Evolutionary conservation across 2,329 filamentous ascomycete species (phyloP).

Genomic region (Colletotrichum lupini): DNA sequence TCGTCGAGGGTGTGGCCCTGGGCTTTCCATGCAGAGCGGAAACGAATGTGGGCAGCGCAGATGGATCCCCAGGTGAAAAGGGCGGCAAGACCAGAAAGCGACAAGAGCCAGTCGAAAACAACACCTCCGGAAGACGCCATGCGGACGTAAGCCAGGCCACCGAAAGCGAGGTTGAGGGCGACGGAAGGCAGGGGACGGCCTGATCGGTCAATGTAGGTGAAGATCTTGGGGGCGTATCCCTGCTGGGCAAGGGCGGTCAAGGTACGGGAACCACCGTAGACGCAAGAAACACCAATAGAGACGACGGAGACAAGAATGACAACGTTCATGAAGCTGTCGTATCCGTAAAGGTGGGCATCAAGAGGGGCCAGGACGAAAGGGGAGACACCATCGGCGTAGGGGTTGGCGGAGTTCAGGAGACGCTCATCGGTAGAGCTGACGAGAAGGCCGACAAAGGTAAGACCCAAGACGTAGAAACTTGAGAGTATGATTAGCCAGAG

Average conservation of each 20-base stretch:
- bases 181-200: constrained; percentile 63
- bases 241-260: constrained; percentile 66
- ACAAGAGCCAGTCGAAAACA: constrained; percentile 73
- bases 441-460: constrained; percentile 60
- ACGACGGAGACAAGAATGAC: constrained; percentile 65
- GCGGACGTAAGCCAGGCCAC: constrained; percentile 59
- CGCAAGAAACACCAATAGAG: constrained; percentile 64
- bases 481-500: constrained; percentile 16
- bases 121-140: constrained; percentile 56
- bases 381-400: constrained; percentile 50
- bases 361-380: constrained; percentile 38
- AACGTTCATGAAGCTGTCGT: constrained; percentile 64
- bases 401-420: constrained; percentile 56
- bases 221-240: constrained; percentile 64
- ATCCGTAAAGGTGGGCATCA: constrained; percentile 59
- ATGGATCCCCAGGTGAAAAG: constrained; percentile 76
- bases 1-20: constrained; percentile 72
- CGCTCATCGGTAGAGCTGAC: constrained; percentile 54
- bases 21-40: constrained; percentile 68
- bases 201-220: constrained; percentile 64
- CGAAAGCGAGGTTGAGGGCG: constrained; percentile 56
- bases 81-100: constrained; percentile 70
- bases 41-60: constrained; percentile 74
- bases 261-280: constrained; percentile 67
- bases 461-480: constrained; percentile 58